Evolutionary conservation across 129 eudicot species (phyloP).

Genomic region (Ambrosia artemisiifolia): DNA sequence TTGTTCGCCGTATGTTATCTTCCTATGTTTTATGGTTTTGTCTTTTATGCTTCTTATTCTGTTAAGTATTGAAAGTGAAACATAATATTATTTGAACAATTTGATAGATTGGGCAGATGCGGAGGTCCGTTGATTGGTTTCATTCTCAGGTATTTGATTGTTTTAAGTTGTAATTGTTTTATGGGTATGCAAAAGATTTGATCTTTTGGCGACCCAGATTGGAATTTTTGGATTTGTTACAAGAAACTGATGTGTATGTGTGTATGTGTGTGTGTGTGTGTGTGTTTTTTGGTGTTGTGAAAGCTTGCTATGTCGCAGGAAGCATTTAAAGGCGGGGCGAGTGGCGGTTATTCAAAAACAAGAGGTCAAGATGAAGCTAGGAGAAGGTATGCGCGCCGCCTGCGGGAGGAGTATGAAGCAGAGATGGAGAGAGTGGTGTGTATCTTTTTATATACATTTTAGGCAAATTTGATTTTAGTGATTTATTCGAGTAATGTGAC

Average conservation of each 20-base stretch:
- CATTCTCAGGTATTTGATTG: constrained; percentile 51
- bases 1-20: constrained; percentile 52
- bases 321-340: constrained; percentile 49
- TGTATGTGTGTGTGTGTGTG: not conserved
- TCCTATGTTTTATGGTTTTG: not conserved
- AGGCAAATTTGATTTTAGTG: too few relatives aligned
- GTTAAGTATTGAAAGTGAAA: not conserved
- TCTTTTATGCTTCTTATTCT: not conserved
- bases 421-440: constrained; percentile 98
- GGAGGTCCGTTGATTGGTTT: constrained; percentile 58
- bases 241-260: not conserved
- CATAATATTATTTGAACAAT: constrained; percentile 5
- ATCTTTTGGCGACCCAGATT: too few relatives aligned
- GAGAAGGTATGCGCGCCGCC: constrained; percentile 73
- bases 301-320: constrained; percentile 70
- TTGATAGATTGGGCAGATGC: constrained; percentile 60
- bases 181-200: too few relatives aligned
- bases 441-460: not conserved
- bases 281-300: not conserved
- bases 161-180: not conserved
- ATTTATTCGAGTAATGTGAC: too few relatives aligned
- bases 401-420: constrained; percentile 93
- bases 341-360: constrained; percentile 59
- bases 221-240: not conserved
- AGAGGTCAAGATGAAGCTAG: constrained; percentile 83